phyloP scores from a whole-genome alignment of 2,329 filamentous ascomycete species.

The Ascochyta fabae region DNA sequence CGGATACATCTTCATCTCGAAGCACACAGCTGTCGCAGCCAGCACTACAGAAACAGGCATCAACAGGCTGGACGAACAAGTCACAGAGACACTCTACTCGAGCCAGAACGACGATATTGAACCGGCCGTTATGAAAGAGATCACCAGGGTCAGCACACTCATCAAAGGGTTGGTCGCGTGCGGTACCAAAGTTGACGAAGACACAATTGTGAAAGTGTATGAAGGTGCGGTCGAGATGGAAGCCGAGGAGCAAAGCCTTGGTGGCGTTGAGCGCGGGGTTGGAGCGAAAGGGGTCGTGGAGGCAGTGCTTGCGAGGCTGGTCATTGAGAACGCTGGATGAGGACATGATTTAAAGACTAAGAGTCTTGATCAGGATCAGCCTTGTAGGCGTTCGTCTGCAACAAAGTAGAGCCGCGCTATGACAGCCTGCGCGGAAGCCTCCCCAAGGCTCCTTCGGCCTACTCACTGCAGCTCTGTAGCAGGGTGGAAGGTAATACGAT shows the following conservation, averaged over 20 bases:
- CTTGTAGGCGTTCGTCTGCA: not conserved
- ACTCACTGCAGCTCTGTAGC: not conserved
- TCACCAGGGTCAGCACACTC: constrained; percentile 80
- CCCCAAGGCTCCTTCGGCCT: not conserved
- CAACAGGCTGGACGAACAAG: constrained; percentile 85
- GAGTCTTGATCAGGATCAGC: too few species aligned
- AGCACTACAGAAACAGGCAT: constrained; percentile 67
- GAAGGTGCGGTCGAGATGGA: constrained; percentile 79
- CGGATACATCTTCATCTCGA: constrained; percentile 94
- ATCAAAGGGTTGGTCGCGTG: constrained; percentile 83
- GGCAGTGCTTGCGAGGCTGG: constrained; percentile 37
- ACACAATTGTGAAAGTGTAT: constrained; percentile 83
- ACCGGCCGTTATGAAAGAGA: constrained; percentile 80
- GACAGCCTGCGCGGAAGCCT: not conserved
- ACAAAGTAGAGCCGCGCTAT: not conserved
- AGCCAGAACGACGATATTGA: constrained; percentile 91
- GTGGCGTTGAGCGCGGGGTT: constrained; percentile 48
- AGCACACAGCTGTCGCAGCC: constrained; percentile 70
- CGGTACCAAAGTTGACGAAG: constrained; percentile 86
- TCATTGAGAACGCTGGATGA: constrained; percentile 35
- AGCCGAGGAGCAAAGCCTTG: constrained; percentile 64
- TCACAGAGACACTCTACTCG: constrained; percentile 86
- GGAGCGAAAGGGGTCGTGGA: constrained; percentile 44
- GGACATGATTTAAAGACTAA: not conserved
- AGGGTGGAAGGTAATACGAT: not conserved